phyloP scores from a whole-genome alignment of 495 filamentous ascomycete species.

The Aspergillus heteromorphus region DNA sequence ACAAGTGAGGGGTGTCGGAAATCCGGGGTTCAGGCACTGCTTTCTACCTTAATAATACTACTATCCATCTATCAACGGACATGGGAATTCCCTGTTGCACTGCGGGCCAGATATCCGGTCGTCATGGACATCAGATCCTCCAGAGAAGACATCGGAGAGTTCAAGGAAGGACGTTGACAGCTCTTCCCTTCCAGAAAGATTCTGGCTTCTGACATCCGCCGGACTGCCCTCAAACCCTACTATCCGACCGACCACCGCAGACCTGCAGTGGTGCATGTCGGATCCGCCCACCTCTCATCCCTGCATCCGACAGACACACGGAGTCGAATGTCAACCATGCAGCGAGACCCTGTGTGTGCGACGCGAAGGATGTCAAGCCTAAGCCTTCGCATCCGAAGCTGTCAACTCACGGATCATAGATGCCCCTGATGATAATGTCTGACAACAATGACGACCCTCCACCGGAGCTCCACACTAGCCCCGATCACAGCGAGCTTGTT shows the following conservation, averaged over 20 bases:
- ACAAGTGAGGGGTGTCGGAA: not conserved
- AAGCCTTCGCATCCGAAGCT: not conserved
- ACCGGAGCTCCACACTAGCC: not conserved
- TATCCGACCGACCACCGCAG: not conserved
- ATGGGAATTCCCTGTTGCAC: not conserved
- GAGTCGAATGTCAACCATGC: not conserved
- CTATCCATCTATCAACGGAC: not conserved
- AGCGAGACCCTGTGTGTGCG: not conserved
- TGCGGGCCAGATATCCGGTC: not conserved
- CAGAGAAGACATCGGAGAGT: not conserved
- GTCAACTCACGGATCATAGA: not conserved
- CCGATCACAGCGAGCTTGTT: not conserved
- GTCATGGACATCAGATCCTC: not conserved
- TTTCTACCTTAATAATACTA: not conserved
- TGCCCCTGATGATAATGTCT: not conserved
- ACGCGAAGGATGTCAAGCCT: not conserved
- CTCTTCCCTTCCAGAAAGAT: not conserved
- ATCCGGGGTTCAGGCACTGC: not conserved
- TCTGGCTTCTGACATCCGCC: not conserved
- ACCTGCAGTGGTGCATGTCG: not conserved
- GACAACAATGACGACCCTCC: not conserved
- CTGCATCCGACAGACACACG: not conserved
- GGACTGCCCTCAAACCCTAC: not conserved
- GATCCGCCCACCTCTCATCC: not conserved
- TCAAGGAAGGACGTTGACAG: not conserved